Percentiles rank a stretch among this genome's conserved stretches.
Conservation (phyloP, 192 early-diverging fungal species). For the Backusella psychrophila region DNA sequence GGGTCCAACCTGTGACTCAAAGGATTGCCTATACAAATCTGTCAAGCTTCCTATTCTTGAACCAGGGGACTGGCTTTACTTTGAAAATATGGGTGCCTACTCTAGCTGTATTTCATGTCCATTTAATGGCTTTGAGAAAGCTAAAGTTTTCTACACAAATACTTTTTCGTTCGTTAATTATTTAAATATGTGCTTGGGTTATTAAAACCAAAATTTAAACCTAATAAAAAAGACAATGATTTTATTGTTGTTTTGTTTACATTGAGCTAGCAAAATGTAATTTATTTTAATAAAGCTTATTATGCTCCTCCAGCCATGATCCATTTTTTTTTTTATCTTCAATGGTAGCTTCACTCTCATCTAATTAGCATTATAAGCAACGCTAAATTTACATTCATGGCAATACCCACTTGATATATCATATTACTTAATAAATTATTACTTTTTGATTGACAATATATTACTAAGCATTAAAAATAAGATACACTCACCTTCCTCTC, state of each 20-base stretch:
- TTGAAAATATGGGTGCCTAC: conserved; percentile 97
- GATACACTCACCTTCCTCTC: too few species aligned
- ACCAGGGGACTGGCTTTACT: conserved; percentile 95
- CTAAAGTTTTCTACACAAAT: conserved; percentile 85
- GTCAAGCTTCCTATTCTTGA: conserved; percentile 75
- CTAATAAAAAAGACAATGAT: not conserved
- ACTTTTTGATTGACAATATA: too few species aligned
- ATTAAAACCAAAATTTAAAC: not conserved
- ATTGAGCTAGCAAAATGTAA: not conserved
- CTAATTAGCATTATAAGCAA: too few species aligned
- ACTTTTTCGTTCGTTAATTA: conserved; percentile 35
- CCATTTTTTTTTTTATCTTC: too few species aligned
- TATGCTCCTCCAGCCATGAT: too few species aligned
- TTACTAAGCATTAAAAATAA: too few species aligned
- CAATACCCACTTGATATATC: too few species aligned
- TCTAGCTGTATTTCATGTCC: conserved; percentile 85
- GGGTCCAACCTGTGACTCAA: conserved; percentile 99
- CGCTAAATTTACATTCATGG: too few species aligned
- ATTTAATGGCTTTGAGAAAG: conserved; percentile 88
- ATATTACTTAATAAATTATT: too few species aligned
- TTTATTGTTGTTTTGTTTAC: not conserved
- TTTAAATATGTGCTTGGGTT: not conserved
- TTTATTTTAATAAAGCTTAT: too few species aligned
- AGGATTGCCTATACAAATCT: conserved; percentile 82
- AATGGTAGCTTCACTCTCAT: too few species aligned